Percentiles rank a stretch among this genome's conserved stretches.
Evolutionary conservation across 2,329 filamentous ascomycete genomes (phyloP).

Genomic region (Aspergillus glaucus): DNA sequence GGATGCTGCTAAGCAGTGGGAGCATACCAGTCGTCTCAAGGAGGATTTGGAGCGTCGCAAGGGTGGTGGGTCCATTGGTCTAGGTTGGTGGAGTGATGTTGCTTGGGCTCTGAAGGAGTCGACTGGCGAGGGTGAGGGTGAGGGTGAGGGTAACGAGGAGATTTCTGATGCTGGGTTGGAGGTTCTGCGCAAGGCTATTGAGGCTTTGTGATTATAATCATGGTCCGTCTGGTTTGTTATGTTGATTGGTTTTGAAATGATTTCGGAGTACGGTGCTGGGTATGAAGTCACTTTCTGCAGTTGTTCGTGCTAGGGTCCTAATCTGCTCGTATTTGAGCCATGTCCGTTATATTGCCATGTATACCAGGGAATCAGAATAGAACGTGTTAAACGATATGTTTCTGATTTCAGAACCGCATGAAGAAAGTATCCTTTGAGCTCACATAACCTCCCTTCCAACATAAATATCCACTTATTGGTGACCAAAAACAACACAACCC

Average conservation of each 20-base stretch:
- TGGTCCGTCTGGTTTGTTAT: slow-evolving; percentile 6
- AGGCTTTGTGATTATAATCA: slow-evolving; percentile 39
- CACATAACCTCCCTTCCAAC: no score
- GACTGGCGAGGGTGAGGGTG: slow-evolving; percentile 23
- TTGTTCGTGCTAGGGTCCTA: background rate
- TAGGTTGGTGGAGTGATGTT: slow-evolving; percentile 84
- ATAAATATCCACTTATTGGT: no score
- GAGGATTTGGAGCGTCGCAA: slow-evolving; percentile 79
- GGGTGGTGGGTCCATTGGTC: slow-evolving; percentile 71
- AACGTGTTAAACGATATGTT: background rate
- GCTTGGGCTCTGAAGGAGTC: slow-evolving; percentile 63
- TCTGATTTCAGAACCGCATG: no score
- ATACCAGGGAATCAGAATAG: background rate
- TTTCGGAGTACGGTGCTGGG: background rate
- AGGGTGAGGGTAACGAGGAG: slow-evolving; percentile 15
- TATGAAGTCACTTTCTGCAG: background rate
- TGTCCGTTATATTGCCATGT: background rate
- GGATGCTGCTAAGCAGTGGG: slow-evolving; percentile 83
- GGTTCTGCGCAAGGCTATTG: slow-evolving; percentile 52
- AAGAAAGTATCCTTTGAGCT: no score
- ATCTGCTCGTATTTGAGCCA: background rate
- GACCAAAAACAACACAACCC: no score
- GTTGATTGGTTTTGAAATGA: background rate
- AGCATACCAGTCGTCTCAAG: slow-evolving; percentile 85
- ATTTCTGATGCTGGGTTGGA: slow-evolving; percentile 49